Percentiles rank a stretch among this genome's conserved stretches.
Evolutionary conservation across 2,329 filamentous ascomycete genomes (phyloP).

Genomic region (Alternaria viburni): DNA sequence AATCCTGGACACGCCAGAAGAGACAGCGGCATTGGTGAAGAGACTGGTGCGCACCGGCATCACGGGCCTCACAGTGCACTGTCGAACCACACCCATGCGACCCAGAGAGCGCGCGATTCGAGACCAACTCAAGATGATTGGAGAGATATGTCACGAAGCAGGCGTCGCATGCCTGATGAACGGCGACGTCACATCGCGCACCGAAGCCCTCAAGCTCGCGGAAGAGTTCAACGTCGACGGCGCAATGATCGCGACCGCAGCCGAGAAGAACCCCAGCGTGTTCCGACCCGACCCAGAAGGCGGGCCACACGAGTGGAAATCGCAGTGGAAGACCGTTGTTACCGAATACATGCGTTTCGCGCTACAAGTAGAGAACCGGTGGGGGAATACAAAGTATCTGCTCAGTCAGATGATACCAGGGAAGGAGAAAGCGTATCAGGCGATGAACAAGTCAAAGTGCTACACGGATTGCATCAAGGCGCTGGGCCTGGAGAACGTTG

Average conservation of each 20-base stretch:
- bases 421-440: constrained; percentile 68
- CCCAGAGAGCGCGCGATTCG: constrained; percentile 87
- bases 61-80: constrained; percentile 90
- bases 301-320: constrained; percentile 59
- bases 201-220: constrained; percentile 74
- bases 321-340: constrained; percentile 78
- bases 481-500: constrained; percentile 69
- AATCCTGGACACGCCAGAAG: constrained; percentile 75
- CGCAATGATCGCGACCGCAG: constrained; percentile 94
- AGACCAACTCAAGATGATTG: constrained; percentile 84
- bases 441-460: constrained; percentile 69
- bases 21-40: constrained; percentile 79
- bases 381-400: constrained; percentile 91
- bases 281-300: constrained; percentile 75
- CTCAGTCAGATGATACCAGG: constrained; percentile 86
- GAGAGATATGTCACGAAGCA: constrained; percentile 76
- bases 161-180: constrained; percentile 96
- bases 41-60: constrained; percentile 86
- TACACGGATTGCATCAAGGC: constrained; percentile 73
- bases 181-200: constrained; percentile 81
- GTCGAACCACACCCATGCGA: constrained; percentile 94
- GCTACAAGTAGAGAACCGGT: constrained; percentile 82
- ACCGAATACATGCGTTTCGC: constrained; percentile 74
- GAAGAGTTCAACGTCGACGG: constrained; percentile 85
- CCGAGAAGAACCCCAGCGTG: constrained; percentile 88